A percentile compares a stretch with the other conserved stretches of the same genome.
Conservation (phyloP, 345 rosid species). For the Eucalyptus cloeziana region DNA sequence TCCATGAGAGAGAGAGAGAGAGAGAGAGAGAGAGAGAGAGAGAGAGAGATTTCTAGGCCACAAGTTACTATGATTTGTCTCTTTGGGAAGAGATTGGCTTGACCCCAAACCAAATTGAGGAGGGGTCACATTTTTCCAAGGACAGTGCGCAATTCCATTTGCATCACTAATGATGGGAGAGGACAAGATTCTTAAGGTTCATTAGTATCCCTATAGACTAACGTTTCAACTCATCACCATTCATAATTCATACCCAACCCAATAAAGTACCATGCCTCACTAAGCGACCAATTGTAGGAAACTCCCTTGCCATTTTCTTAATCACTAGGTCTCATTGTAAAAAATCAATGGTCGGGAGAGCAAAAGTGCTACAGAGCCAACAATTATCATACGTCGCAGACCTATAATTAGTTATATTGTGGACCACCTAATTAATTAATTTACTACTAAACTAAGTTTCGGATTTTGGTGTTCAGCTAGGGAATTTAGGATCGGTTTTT, state of each 20-base stretch:
- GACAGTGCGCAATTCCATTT: not conserved
- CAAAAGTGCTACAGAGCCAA: not conserved
- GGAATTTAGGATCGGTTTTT: not conserved
- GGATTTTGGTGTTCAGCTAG: not conserved
- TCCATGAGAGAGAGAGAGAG: not conserved
- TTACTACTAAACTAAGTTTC: not conserved
- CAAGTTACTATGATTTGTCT: not conserved
- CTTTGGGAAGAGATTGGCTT: not conserved
- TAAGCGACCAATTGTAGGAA: not conserved
- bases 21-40: not conserved
- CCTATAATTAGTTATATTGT: not conserved
- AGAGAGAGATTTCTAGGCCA: not conserved
- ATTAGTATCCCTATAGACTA: not conserved
- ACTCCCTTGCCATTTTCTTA: not conserved
- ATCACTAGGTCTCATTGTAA: rapidly evolving
- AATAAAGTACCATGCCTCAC: not conserved
- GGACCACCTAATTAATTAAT: not conserved
- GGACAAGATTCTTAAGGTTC: not conserved
- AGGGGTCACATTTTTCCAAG: not conserved
- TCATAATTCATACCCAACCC: not conserved
- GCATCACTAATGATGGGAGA: not conserved
- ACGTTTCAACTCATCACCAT: not conserved
- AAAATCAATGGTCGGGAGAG: not conserved
- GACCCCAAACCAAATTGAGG: not conserved
- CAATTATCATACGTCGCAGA: rapidly evolving